Evolutionary conservation across 306 rosid genomes (phyloP).

Genomic region (Psophocarpus tetragonolobus): DNA sequence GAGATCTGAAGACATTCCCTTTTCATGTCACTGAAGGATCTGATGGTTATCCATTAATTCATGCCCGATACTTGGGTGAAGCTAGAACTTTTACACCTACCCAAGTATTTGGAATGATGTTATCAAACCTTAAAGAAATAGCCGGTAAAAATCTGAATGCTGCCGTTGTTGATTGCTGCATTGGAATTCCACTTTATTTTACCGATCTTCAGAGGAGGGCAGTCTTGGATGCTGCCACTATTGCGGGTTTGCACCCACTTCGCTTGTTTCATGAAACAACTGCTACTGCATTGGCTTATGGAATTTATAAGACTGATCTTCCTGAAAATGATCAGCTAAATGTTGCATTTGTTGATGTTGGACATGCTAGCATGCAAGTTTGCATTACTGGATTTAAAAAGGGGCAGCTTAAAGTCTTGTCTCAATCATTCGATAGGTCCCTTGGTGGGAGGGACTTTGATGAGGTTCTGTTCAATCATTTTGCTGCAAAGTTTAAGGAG

Average conservation of each 20-base stretch:
- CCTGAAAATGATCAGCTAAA: constrained; percentile 81
- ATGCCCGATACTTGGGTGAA: constrained; percentile 73
- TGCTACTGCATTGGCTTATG: constrained; percentile 93
- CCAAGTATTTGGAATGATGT: constrained; percentile 82
- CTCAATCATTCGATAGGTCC: constrained; percentile 80
- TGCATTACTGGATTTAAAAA: constrained; percentile 90
- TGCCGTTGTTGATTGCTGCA: constrained; percentile 86
- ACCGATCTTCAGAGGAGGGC: constrained; percentile 95
- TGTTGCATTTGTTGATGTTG: constrained; percentile 92
- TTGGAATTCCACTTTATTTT: constrained; percentile 89
- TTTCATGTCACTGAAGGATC: constrained; percentile 67
- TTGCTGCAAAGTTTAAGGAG: constrained; percentile 75
- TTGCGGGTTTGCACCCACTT: constrained; percentile 90
- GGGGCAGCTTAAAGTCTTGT: constrained; percentile 85
- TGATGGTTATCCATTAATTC: constrained; percentile 84
- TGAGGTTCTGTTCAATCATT: constrained; percentile 77
- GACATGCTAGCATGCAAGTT: constrained; percentile 96
- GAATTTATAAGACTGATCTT: constrained; percentile 89
- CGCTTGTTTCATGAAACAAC: constrained; percentile 88
- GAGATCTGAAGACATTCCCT: constrained; percentile 73
- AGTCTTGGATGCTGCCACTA: constrained; percentile 83
- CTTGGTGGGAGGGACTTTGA: constrained; percentile 97
- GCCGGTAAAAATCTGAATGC: constrained; percentile 78
- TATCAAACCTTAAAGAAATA: constrained; percentile 72
- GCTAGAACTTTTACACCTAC: constrained; percentile 65